Base-by-base conservation (phyloP, 2,329 filamentous ascomycete genomes). In the Coniella vitis region DNA sequence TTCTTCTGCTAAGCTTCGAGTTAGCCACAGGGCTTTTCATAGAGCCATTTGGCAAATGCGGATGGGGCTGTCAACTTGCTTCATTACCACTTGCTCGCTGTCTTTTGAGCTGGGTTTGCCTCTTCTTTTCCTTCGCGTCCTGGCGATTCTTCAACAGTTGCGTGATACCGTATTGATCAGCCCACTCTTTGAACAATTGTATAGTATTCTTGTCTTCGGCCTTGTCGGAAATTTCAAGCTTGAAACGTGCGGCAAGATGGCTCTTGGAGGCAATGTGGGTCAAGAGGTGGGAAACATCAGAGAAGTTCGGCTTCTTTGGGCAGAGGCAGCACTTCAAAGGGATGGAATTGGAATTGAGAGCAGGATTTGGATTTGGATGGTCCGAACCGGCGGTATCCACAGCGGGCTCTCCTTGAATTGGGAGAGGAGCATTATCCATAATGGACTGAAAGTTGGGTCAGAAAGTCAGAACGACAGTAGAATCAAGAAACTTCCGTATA, bases 221-320 rank as follows among this genome's bases (percentile, higher is more conserved):
- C 47, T 81, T 76, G 48, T 84, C 79, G 49, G 79, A 80, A 56
- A 95, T 79, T 59, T 88, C 37, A 45, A 89, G 76, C 60, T 88
- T 89, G 70, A 90, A 94, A 60, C 87, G 83, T 62, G 88, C 79
- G 52, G 89, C 83, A 31, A 96, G 72, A 64, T 97, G 91, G n/a
- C 86, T 86, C 64, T 96, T 96, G 55, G 90, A 96, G 52, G 86
- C 82, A 54, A 96, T 81, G 63, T 97, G 91, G 12, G 91, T 97
- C 61, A 97, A 79, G 34, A 96, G 74, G 65, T 96, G 91, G 31
- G 90, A 95, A 38, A 90, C 75, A 66, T 97, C 91, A 48, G 89
- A 95, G 69, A 96, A 96, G 25, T 69, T 78, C 35, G 88, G 87
- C 53, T 77, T 78, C 57, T 84, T 87, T 32, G 86, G 84, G 64